Base-by-base conservation (phyloP, 192 early-diverging fungal genomes). In the Mortierella antarctica region DNA sequence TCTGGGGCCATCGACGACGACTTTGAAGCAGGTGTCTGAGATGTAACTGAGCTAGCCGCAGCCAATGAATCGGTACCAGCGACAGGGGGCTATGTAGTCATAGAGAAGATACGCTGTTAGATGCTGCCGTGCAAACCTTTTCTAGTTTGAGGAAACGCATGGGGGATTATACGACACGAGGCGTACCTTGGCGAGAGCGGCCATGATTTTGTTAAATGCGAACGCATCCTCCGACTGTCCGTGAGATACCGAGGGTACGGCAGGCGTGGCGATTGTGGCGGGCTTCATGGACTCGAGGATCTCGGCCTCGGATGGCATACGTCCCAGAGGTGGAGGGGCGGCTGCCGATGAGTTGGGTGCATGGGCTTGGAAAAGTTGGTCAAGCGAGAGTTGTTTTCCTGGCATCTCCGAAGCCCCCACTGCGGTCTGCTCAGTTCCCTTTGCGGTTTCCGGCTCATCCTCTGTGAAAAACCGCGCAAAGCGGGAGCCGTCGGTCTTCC, bases 381-480 rank as follows among this genome's bases (percentile, higher is more conserved):
- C 88, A 49, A 90, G 65, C 2, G 70, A 78, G 12, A 85, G 71
- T 21, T 75, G 80, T n/a, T 62, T 65, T 49, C 74, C 84, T 47
- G 84, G 74, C 41, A 70, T 75, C 52, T 58, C 61, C 31, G 41
- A 57, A 54, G 62, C 47, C 12, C 40, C 42, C 39, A 20, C 52
- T 23, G 55, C 45, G 46, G 48, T 45, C 11, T 55, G n/a, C 10
- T 74, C 67, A 14, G 44, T 39, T 20, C 73, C 74, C 48, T 65
- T 65, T 14, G 31, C 17, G 39, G 47, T 54, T 46, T 87, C 87
- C 23, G 88, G 74, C n/a, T 76, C 70, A 49, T 83, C 88, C 40
- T 82, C 77, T 39, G 82, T 63, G 72, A 90, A 90, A 77, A 90
- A 90, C 13, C 82, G 83, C 5, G 88, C 88, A 73, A 90, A 90